Evolutionary conservation across 2,329 filamentous ascomycete genomes (phyloP).

Genomic region (Fusarium poae): DNA sequence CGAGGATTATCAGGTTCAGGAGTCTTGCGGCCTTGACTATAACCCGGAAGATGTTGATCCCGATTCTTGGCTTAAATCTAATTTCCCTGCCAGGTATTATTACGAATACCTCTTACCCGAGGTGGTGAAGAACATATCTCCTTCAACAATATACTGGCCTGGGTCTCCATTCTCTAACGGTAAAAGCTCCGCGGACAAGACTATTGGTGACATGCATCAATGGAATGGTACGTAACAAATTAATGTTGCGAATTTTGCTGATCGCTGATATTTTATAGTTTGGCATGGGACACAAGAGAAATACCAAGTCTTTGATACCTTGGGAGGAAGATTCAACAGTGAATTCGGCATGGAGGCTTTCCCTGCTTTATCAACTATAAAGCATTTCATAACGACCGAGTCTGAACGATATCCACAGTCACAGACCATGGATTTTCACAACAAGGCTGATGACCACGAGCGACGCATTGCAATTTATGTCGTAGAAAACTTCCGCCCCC

Average conservation of each 20-base stretch:
- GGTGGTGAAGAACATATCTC: background rate
- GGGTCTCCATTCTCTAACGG: constrained; percentile 72
- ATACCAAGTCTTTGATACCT: constrained; percentile 61
- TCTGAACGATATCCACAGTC: background rate
- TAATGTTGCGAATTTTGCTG: rapidly evolving
- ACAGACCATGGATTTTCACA: constrained; percentile 72
- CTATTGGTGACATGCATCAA: constrained; percentile 81
- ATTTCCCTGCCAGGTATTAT: constrained; percentile 82
- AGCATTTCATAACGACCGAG: constrained; percentile 56
- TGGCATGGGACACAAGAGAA: constrained; percentile 78
- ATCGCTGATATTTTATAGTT: background rate
- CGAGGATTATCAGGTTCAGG: constrained; percentile 81
- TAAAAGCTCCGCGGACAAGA: background rate
- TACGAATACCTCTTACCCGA: constrained; percentile 71
- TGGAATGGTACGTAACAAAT: background rate
- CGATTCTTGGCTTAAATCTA: constrained; percentile 70
- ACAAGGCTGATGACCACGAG: constrained; percentile 84
- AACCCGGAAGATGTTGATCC: constrained; percentile 26
- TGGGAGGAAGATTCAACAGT: constrained; percentile 69
- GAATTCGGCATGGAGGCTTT: constrained; percentile 78
- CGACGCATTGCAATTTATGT: constrained; percentile 80
- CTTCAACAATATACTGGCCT: constrained; percentile 64
- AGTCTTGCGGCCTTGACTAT: constrained; percentile 75
- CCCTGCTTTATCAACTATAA: constrained; percentile 69
- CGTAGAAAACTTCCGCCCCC: constrained; percentile 74